Percentiles rank a stretch among this genome's conserved stretches.
These are phyloP conservation scores for Aspergillus phoenicis DNA, from an alignment of 2,329 filamentous ascomycete species.

Conservation along the genomic window DNA sequence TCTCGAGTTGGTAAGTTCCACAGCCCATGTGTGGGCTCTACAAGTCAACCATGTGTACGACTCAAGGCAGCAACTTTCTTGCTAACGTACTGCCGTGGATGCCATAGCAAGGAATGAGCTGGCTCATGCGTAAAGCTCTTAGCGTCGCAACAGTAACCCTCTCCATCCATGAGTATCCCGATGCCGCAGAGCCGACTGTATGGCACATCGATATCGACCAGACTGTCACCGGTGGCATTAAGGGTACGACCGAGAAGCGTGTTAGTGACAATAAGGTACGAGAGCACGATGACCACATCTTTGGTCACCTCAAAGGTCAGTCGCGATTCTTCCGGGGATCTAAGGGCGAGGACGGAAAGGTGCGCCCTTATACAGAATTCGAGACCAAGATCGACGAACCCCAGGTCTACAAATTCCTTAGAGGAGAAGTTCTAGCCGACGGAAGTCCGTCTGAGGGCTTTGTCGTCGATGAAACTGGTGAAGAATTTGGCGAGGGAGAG, in stretches of 20 bases:
- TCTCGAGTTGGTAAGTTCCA: conserved; percentile 58
- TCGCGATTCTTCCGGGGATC: conserved; percentile 52
- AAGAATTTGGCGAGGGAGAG: conserved; percentile 46
- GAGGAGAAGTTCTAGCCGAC: conserved; percentile 51
- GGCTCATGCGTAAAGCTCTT: conserved; percentile 72
- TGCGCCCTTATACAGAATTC: conserved; percentile 38
- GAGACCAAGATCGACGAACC: conserved; percentile 45
- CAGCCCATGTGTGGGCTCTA: conserved; percentile 6
- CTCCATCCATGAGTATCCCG: conserved; percentile 58
- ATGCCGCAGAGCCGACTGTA: conserved; percentile 44
- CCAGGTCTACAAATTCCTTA: conserved; percentile 41
- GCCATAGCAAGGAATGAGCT: conserved; percentile 66
- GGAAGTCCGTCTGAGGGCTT: conserved; percentile 62
- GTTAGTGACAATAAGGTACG: conserved; percentile 61
- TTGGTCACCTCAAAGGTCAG: conserved; percentile 69
- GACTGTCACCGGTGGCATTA: conserved; percentile 69
- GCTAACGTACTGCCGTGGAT: conserved; percentile 14
- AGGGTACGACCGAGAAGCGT: conserved; percentile 64
- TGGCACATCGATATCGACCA: conserved; percentile 74
- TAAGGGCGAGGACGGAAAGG: conserved; percentile 41
- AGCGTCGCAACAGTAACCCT: conserved; percentile 69
- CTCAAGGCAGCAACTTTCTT: neutral
- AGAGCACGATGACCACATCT: conserved; percentile 76
- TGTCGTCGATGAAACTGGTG: conserved; percentile 55
- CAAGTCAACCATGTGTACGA: neutral